Evolutionary conservation across 345 rosid species (phyloP), one percentile per base, ranked within the genome.

Genomic region (Lepidium didymum): DNA sequence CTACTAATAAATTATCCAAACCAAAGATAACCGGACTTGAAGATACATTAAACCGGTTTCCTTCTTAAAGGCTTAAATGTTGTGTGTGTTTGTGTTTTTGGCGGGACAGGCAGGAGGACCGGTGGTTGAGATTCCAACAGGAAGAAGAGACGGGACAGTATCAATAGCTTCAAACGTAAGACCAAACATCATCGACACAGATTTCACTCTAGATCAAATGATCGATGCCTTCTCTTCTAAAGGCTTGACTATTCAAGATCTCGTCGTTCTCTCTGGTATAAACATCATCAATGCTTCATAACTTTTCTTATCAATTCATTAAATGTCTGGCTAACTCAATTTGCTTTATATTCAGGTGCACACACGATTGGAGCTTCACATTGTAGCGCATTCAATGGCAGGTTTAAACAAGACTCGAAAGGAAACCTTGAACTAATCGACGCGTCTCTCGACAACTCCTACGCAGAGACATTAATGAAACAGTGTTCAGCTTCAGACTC

Each of bases 291-390:
- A 45, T 15, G 56, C 25, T 56, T 56, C 45, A 35, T 14, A 9
- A 35, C 3, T 3, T 7, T 9, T 33, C 7, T 64, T 0, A 23
- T 67, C 19, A 42, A 15, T 51, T 51, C 6, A 23, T 41, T 41
- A 31, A 16, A 11, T 11, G 23, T 42, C 7, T 40, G 11, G 47
- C 15, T 54, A 16, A 42, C 42, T 5, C 6, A 6, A 19, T 29
- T 29, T 29, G 7, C 7, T 29, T 29, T 43, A 6, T 44, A 54
- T 8, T 46, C 77, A 86, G 91, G 92, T 73, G 87, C 96, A 55
- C 90, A 89, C 77, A 86, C 92, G 6, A 83, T 89, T 31, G 92
- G 92, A 31, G 64, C 78, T 19, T 90, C 92, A 6, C 92, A 89
- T 57, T 88, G 92, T 74, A 75, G 76, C 10, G 79, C 92, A 10